Evolutionary conservation across 2,329 filamentous ascomycete genomes (phyloP).

Genomic region (Didymosphaeria variabile): DNA sequence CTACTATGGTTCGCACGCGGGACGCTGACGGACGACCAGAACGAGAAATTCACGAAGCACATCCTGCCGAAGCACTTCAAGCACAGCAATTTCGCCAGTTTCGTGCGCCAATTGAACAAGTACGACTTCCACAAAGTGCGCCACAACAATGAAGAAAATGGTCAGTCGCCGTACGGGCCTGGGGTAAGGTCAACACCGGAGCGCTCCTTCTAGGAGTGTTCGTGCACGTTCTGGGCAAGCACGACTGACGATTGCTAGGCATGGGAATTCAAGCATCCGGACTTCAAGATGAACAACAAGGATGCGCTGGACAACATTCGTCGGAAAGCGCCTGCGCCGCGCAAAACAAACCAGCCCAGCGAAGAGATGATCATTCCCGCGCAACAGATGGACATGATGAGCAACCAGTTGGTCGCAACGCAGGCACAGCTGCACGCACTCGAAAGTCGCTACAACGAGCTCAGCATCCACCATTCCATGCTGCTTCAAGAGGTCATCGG

Average conservation of each 20-base stretch:
- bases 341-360: slow-evolving; percentile 68
- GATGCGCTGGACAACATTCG: slow-evolving; percentile 96
- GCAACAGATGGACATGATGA: slow-evolving; percentile 89
- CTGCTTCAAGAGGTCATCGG: slow-evolving; percentile 71
- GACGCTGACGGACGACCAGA: slow-evolving; percentile 63
- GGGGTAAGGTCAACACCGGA: slow-evolving; percentile 64
- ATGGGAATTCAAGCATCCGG: slow-evolving; percentile 97
- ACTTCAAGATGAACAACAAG: slow-evolving; percentile 95
- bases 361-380: slow-evolving; percentile 80
- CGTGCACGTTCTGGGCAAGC: not conserved
- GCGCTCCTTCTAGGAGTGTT: slow-evolving; percentile 4
- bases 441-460: slow-evolving; percentile 83
- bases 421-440: slow-evolving; percentile 91
- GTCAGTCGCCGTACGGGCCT: slow-evolving; percentile 80
- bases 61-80: slow-evolving; percentile 99
- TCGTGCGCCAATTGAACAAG: slow-evolving; percentile 94
- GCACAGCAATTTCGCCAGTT: slow-evolving; percentile 97
- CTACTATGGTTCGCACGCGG: not conserved
- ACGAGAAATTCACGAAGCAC: slow-evolving; percentile 97
- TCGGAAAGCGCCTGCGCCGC: slow-evolving; percentile 89
- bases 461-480: slow-evolving; percentile 72
- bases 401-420: slow-evolving; percentile 86
- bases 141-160: slow-evolving; percentile 86
- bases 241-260: slow-evolving; percentile 61
- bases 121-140: slow-evolving; percentile 99